Base-by-base conservation (phyloP, 78 protist genomes). In the Dictyostelium brefeldianum region DNA sequence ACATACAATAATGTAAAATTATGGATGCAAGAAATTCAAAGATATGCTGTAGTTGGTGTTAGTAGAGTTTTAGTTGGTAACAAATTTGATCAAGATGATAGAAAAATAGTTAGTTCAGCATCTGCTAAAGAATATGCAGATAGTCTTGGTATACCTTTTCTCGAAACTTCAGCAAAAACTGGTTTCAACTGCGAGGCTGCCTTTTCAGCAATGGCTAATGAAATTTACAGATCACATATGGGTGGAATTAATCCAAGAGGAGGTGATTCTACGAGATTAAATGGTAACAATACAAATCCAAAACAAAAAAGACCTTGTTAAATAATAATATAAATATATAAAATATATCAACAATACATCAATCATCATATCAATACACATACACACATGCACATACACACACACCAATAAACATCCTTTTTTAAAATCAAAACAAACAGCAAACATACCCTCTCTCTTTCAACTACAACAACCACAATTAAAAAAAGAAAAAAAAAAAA, bases 161-260 rank as follows among this genome's bases (percentile, higher is more conserved):
- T 99, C n/a, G 99, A 99, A 91, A 98, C 99, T 27, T 89, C 97
- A 11, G 99, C 99, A 4, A 98, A 98, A 97, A 97, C 92, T 74
- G 93, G 99, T 3, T 96, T 96, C 67, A 98, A 98, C 79, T 99
- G 98, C n/a, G 99, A 99, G 96, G 91, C 92, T 54, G 99, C 99
- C 11, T 99, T 99, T 97, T 57, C 93, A 80, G 97, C 98, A 41
- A 98, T 98, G 97, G 98, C 99, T 20, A 94, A 90, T 31, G 98
- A 97, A 83, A 98, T 98, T 75, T 65, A 87, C 65, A 87, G 53
- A 48, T 46, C 62, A 25, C 48, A 65, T 25, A 47, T 77, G 59
- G 90, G 90, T 41, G 78, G 57, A 27, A 27, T 22, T 25, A 8
- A 8, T 14, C 67, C 67, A 48, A 54, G 82, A 53, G 50, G 82